phyloP scores from a whole-genome alignment of 768 basidiomycete genomes.

The Termitomyces sp. region DNA sequence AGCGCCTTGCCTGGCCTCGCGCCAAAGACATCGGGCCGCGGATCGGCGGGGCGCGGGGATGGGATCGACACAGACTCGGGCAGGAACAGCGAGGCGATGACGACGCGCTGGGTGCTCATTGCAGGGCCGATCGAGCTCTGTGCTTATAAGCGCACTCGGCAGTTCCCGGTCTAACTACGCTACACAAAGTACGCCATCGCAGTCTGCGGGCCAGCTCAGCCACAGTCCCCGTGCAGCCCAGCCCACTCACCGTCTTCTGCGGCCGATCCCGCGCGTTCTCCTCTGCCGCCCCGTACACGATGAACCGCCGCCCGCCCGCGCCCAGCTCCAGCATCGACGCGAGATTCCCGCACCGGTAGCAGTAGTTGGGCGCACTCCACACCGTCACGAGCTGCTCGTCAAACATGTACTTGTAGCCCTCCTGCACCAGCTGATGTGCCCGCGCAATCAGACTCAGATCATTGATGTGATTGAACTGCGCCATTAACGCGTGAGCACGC shows the following conservation, averaged over 20 bases:
- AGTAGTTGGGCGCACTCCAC: slow-evolving; percentile 92
- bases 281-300: slow-evolving; percentile 80
- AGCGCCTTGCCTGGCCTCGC: slow-evolving; percentile 38
- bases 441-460: slow-evolving; percentile 84
- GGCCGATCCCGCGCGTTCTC: slow-evolving; percentile 88
- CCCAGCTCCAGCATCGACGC: slow-evolving; percentile 87
- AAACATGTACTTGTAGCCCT: slow-evolving; percentile 97
- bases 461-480: slow-evolving; percentile 91
- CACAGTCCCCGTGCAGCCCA: background rate
- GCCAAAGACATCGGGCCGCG: slow-evolving; percentile 17
- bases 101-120: slow-evolving; percentile 73
- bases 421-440: slow-evolving; percentile 95
- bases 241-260: slow-evolving; percentile 61
- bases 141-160: slow-evolving; percentile 9
- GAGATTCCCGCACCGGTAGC: slow-evolving; percentile 78
- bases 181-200: slow-evolving; percentile 57
- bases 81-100: slow-evolving; percentile 84
- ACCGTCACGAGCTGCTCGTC: slow-evolving; percentile 89
- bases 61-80: slow-evolving; percentile 69
- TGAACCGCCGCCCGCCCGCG: slow-evolving; percentile 55
- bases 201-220: slow-evolving; percentile 28
- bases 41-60: slow-evolving; percentile 15
- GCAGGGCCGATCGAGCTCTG: background rate
- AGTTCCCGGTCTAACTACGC: slow-evolving; percentile 14
- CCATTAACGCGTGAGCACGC: too few relatives aligned